A percentile compares a stretch with the other conserved stretches of the same genome.
Evolutionary conservation across 371 early-diverging fungal genomes (phyloP).

Genomic region (Mucor racemosus): DNA sequence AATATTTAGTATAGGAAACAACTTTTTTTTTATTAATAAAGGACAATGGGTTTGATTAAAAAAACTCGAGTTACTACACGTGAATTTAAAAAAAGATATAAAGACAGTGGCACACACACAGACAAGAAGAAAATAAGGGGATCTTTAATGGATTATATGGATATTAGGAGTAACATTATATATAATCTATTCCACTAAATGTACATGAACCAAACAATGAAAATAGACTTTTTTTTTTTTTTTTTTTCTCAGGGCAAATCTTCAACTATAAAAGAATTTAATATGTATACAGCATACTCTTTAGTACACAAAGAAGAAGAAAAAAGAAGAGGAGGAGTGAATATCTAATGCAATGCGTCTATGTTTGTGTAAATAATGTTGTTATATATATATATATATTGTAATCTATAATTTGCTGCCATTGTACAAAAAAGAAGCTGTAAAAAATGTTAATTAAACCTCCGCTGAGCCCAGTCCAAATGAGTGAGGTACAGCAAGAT

Average conservation of each 20-base stretch:
- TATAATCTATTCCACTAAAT: background rate
- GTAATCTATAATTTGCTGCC: constrained; percentile 16
- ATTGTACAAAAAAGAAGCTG: constrained; percentile 22
- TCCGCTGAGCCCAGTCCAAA: constrained; percentile 36
- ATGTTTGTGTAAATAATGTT: constrained; percentile 5
- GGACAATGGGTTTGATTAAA: constrained; percentile 8
- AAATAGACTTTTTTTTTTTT: background rate
- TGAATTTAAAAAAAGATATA: constrained; percentile 4
- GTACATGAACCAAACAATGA: constrained; percentile 4
- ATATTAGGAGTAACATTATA: background rate
- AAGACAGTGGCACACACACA: constrained; percentile 6
- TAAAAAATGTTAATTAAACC: constrained; percentile 13
- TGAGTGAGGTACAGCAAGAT: constrained; percentile 8
- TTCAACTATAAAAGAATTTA: too few relatives aligned
- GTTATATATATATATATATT: constrained; percentile 3
- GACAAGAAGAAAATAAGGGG: constrained; percentile 6
- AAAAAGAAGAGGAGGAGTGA: background rate
- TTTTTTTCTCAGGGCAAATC: constrained; percentile 2
- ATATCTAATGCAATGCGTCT: constrained; percentile 9
- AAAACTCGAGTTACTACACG: constrained; percentile 8
- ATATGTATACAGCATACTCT: background rate
- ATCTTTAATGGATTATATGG: background rate
- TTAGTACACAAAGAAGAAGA: background rate
- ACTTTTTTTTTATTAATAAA: constrained; percentile 5
- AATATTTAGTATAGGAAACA: constrained; percentile 1